Base-by-base conservation (phyloP, 768 basidiomycete species). In the Austroboletus eburneus region DNA sequence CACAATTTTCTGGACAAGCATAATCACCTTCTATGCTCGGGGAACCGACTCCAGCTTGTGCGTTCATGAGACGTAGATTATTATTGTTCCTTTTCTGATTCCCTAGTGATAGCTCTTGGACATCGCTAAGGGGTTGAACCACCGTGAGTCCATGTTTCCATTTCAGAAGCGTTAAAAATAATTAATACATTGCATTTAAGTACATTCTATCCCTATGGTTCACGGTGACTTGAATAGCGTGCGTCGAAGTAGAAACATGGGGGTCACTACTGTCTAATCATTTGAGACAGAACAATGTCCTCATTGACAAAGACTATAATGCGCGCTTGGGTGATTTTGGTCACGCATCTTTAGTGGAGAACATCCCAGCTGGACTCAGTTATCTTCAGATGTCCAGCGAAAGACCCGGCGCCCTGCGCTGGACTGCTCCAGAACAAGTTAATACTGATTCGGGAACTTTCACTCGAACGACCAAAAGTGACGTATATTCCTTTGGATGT, bases 281-380 rank as follows among this genome's bases (percentile, higher is more conserved):
- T n/a, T n/a, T 12, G 4, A n/a, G 16, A 36, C 9, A 56, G 51
- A 53, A 45, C 4, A 56, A 57, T 16, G 42, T 58, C 4, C 39
- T 57, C 12, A 8, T 54, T 3, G 49, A 50, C 8, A 42, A 5
- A 16, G 20, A 48, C 3, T 49, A 66, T 21, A 66, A 63, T 25
- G 74, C 68, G 1, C 64, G 65, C 9, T 52, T 77, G 4, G 65
- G 68, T 42, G 76, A 75, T 46, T 76, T 75, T 44, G 75, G 75
- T 2, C 36, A 57, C 41, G 63, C 65, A 18, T 71, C 71, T 0
- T 4, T 51, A 16, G 12, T 42, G 5, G 41, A 34, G 14, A 41
- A 29, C 16, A 34, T 42, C 22, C 51, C 51, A 3, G 46, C 44
- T 27, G 46, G 16, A 3, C 20, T 45, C 14, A 17, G 18, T 3